Conservation (phyloP, 176 grass and related monocot genomes). For the Poa pratensis region DNA sequence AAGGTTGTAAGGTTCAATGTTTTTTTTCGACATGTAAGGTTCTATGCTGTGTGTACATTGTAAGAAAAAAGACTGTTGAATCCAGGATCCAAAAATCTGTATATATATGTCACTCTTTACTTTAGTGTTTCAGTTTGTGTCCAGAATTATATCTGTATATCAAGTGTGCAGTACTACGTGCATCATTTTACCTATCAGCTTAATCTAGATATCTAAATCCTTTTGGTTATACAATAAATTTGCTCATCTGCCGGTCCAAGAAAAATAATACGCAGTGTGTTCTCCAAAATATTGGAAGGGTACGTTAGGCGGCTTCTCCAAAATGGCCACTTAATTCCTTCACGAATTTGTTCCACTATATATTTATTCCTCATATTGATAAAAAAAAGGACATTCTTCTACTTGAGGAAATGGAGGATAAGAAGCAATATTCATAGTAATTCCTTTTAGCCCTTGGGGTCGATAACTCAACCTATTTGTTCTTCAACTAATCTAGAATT, state of each 20-base stretch:
- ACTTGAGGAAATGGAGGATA: neutral
- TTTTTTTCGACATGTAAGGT: no score
- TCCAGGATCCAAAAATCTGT: neutral
- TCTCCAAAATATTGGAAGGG: neutral
- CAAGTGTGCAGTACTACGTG: neutral
- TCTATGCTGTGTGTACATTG: neutral
- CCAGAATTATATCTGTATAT: neutral
- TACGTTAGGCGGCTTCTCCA: neutral
- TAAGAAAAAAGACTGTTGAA: neutral
- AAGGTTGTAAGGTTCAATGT: slow-evolving; percentile 1
- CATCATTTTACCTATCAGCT: neutral
- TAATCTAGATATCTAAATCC: neutral
- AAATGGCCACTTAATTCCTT: neutral
- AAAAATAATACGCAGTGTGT: neutral
- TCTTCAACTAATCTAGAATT: neutral
- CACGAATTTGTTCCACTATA: no score
- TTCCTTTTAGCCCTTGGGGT: neutral
- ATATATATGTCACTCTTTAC: neutral
- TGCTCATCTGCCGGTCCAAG: neutral
- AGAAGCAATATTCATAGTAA: neutral
- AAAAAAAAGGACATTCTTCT: neutral
- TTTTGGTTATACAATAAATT: neutral
- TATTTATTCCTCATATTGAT: neutral
- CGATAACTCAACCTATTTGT: neutral
- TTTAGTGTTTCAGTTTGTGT: neutral